Conservation (phyloP, 768 basidiomycete species). For the Inosperma sp. region DNA sequence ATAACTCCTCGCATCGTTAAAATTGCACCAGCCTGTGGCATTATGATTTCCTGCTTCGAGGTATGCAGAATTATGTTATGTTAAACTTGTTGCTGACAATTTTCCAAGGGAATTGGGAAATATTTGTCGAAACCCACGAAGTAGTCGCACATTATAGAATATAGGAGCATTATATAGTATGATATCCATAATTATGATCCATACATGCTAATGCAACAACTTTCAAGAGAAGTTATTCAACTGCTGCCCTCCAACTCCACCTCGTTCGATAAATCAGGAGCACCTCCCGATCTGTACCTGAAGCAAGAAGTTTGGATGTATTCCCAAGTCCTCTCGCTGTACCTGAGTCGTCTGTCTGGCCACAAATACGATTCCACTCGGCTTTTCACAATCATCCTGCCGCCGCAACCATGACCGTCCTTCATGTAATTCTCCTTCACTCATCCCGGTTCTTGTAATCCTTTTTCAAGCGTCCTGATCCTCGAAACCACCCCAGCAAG, state of each 20-base stretch:
- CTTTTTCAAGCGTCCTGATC: constrained; percentile 66
- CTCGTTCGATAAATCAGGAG: constrained; percentile 66
- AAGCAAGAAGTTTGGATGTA: constrained; percentile 37
- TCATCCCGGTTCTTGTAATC: constrained; percentile 68
- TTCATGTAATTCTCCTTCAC: constrained; percentile 87
- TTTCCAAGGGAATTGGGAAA: constrained; percentile 51
- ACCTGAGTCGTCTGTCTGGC: constrained; percentile 51
- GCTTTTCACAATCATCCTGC: constrained; percentile 87
- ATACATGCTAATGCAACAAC: no score
- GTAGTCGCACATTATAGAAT: neutral
- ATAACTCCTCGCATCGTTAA: constrained; percentile 85
- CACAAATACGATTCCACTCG: constrained; percentile 80
- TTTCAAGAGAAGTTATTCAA: constrained; percentile 1
- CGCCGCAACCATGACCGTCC: constrained; percentile 86
- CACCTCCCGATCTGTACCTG: constrained; percentile 59
- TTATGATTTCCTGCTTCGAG: constrained; percentile 98
- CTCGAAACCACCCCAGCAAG: constrained; percentile 73
- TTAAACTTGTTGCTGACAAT: neutral
- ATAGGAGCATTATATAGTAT: neutral
- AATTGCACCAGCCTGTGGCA: constrained; percentile 95
- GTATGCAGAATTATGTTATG: constrained; percentile 35
- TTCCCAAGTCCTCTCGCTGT: constrained; percentile 25
- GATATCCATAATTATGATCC: neutral
- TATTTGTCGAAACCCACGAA: constrained; percentile 35
- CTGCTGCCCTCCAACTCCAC: constrained; percentile 76